Conservation (phyloP, 345 rosid genomes). For the Erucastrum elatum region DNA sequence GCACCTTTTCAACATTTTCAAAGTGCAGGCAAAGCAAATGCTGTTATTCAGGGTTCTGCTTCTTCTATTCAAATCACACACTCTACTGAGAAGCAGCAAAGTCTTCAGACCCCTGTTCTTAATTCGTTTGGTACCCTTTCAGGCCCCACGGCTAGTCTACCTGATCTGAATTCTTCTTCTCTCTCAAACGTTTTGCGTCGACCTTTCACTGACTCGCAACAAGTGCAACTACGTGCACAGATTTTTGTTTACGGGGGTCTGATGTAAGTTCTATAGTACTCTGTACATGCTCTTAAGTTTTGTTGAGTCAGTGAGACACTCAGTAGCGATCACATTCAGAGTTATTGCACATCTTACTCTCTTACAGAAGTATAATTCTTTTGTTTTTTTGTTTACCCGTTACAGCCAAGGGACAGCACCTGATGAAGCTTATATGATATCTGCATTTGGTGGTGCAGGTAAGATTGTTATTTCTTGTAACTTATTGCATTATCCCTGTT, state of each 20-base stretch:
- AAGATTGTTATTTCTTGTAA: conserved; percentile 28
- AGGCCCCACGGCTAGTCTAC: conserved; percentile 48
- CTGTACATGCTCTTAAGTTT: conserved; percentile 13
- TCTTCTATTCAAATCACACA: conserved; percentile 51
- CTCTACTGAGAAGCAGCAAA: conserved; percentile 60
- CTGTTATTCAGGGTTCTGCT: conserved; percentile 45
- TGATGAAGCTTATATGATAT: conserved; percentile 94
- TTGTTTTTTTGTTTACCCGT: conserved; percentile 11
- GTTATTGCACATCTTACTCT: neutral
- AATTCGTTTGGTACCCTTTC: conserved; percentile 58
- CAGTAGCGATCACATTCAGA: neutral
- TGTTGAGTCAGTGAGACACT: conserved; percentile 14
- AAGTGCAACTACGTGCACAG: conserved; percentile 99
- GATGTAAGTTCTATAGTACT: conserved; percentile 59
- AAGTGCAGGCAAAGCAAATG: conserved; percentile 51
- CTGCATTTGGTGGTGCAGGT: conserved; percentile 98
- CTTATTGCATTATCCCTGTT: conserved; percentile 14
- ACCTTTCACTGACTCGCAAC: conserved; percentile 95
- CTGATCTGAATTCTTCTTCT: conserved; percentile 68
- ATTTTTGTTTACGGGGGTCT: conserved; percentile 96
- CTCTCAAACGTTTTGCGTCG: conserved; percentile 61
- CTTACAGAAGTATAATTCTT: conserved; percentile 10
- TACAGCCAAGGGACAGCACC: conserved; percentile 90
- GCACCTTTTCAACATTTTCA: conserved; percentile 48
- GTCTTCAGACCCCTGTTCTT: conserved; percentile 46